Evolutionary conservation across 768 basidiomycete genomes (phyloP).

Genomic region (Scleroderma citrinum): DNA sequence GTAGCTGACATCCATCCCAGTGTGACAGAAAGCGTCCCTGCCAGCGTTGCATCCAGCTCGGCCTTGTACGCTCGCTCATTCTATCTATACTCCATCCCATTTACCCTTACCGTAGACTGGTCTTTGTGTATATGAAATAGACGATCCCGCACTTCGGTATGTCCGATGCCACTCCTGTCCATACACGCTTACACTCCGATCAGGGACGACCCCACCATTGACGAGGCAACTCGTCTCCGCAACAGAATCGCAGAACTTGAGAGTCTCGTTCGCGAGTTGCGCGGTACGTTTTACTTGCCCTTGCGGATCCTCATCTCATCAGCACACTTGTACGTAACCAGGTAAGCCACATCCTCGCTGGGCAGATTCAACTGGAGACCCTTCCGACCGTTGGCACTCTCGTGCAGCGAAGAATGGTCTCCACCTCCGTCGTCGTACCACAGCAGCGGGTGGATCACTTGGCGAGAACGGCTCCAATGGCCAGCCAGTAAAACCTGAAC

Average conservation of each 20-base stretch:
- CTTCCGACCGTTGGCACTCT: conserved; percentile 83
- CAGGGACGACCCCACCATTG: conserved; percentile 84
- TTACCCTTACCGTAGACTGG: conserved; percentile 55
- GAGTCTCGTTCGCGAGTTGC: conserved; percentile 82
- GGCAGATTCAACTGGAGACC: conserved; percentile 75
- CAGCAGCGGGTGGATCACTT: neutral
- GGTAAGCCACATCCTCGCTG: conserved; percentile 86
- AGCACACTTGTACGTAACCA: conserved; percentile 20
- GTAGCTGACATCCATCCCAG: conserved; percentile 32
- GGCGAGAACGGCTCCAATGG: conserved; percentile 35
- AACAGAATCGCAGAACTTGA: conserved; percentile 91
- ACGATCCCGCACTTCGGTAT: conserved; percentile 77
- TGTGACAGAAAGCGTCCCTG: conserved; percentile 92
- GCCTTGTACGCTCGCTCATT: conserved; percentile 49
- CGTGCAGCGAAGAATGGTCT: conserved; percentile 65
- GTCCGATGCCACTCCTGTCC: neutral
- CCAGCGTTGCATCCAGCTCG: conserved; percentile 84
- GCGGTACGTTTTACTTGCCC: conserved; percentile 42
- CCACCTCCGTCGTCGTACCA: conserved; percentile 32
- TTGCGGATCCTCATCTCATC: conserved; percentile 7
- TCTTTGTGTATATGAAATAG: conserved; percentile 92
- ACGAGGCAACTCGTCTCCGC: conserved; percentile 79
- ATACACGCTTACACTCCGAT: neutral
- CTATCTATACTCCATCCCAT: conserved; percentile 1
- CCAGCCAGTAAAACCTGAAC: conserved; percentile 52